These are phyloP conservation scores for Thalia dealbata DNA, from an alignment of 176 grass and related monocot genomes.

Conservation along the genomic window DNA sequence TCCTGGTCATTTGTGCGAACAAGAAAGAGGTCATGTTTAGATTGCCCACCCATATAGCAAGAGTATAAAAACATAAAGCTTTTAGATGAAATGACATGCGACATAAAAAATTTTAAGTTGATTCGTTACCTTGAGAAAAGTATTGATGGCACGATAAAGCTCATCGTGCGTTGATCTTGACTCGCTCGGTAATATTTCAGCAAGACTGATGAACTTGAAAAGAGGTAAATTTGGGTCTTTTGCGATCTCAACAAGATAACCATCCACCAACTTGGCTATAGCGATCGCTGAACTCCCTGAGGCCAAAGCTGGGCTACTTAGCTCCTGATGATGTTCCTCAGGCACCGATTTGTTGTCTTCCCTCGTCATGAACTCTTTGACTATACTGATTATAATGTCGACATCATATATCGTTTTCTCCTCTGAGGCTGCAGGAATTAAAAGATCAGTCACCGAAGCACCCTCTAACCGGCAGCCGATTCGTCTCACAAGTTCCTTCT, in stretches of 20 bases:
- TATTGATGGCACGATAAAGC: conserved; percentile 76
- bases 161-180: conserved; percentile 73
- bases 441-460: conserved; percentile 73
- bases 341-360: conserved; percentile 22
- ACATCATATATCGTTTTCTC: conserved; percentile 63
- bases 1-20: conserved; percentile 36
- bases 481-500: conserved; percentile 78
- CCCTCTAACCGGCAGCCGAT: conserved; percentile 69
- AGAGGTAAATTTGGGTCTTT: conserved; percentile 68
- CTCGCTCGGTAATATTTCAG: conserved; percentile 52
- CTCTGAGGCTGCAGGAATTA: conserved; percentile 58
- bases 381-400: conserved; percentile 59
- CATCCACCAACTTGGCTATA: conserved; percentile 77
- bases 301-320: conserved; percentile 32
- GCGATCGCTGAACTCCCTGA: conserved; percentile 41
- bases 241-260: conserved; percentile 71
- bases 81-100: neutral
- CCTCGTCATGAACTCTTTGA: conserved; percentile 74
- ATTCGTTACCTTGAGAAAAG: conserved; percentile 75
- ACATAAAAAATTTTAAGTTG: neutral
- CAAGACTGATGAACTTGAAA: conserved; percentile 61
- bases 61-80: neutral
- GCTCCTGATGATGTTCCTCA: conserved; percentile 22
- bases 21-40: neutral
- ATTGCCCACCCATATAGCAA: too few species aligned